Evolutionary conservation across 345 rosid genomes (phyloP).

Genomic region (Mangifera indica): DNA sequence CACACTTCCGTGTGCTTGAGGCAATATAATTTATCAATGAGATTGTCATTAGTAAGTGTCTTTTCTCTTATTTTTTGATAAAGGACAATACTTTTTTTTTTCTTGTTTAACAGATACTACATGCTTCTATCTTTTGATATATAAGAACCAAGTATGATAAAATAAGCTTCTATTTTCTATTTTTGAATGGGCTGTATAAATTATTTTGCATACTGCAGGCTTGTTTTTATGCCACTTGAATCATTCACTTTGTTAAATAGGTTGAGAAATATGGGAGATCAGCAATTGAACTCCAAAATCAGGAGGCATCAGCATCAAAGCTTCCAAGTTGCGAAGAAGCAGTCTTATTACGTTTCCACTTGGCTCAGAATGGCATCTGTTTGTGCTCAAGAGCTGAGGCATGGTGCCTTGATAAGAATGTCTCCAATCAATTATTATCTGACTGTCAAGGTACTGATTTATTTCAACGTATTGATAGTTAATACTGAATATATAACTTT

Average conservation of each 20-base stretch:
- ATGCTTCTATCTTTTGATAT: background rate
- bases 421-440: conserved; percentile 46
- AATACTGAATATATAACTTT: background rate
- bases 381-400: conserved; percentile 73
- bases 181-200: too few species aligned
- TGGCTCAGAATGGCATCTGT: conserved; percentile 61
- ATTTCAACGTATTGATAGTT: background rate
- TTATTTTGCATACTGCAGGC: background rate
- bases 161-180: too few species aligned
- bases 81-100: conserved; percentile 1
- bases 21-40: conserved; percentile 51
- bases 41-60: conserved; percentile 55
- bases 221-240: conserved; percentile 11
- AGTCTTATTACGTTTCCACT: conserved; percentile 47
- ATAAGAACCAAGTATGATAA: background rate
- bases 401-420: conserved; percentile 63
- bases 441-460: conserved; percentile 52
- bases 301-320: conserved; percentile 43
- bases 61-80: conserved; percentile 10
- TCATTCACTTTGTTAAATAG: conserved; percentile 35
- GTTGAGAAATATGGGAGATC: conserved; percentile 56
- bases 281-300: conserved; percentile 59
- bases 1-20: conserved; percentile 54
- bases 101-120: background rate
- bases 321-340: conserved; percentile 60